Evolutionary conservation across 2,329 filamentous ascomycete species (phyloP).

Genomic region (Shiraia bambusicola): DNA sequence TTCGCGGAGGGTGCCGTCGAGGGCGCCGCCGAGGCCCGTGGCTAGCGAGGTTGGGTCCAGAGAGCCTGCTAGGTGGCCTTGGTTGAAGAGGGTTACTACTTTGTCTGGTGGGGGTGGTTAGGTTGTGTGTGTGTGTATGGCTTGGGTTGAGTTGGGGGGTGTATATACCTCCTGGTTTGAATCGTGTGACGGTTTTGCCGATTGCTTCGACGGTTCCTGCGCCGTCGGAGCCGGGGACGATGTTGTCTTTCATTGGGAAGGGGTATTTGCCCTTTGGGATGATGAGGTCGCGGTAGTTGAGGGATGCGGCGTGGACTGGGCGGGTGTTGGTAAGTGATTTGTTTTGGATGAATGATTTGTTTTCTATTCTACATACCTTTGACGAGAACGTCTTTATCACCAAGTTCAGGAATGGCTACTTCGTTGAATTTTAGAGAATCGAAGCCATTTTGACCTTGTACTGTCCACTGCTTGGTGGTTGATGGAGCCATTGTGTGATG

Average conservation of each 20-base stretch:
- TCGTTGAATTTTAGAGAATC: constrained; percentile 61
- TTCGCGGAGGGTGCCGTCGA: constrained; percentile 69
- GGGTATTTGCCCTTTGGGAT: constrained; percentile 52
- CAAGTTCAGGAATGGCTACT: constrained; percentile 59
- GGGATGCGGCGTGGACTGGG: constrained; percentile 50
- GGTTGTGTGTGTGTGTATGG: constrained; percentile 2
- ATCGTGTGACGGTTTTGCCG: constrained; percentile 58
- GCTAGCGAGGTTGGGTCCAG: constrained; percentile 42
- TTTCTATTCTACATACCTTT: constrained; percentile 51
- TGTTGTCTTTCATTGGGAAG: constrained; percentile 44
- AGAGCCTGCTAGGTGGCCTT: constrained; percentile 55
- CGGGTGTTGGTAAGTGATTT: constrained; percentile 9
- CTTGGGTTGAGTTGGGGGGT: background rate
- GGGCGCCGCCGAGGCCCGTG: constrained; percentile 66
- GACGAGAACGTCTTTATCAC: constrained; percentile 72
- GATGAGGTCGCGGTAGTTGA: constrained; percentile 54
- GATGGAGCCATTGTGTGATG: constrained; percentile 42
- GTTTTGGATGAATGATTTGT: too few species aligned
- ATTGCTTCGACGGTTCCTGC: constrained; percentile 55
- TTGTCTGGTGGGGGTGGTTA: constrained; percentile 48
- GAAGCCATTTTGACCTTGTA: constrained; percentile 59
- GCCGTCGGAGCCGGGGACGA: constrained; percentile 55
- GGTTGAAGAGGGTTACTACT: constrained; percentile 65
- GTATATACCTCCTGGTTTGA: constrained; percentile 51
- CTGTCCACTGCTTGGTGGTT: constrained; percentile 59